Evolutionary conservation across 805 yeast genomes (phyloP).

Genomic region (Candida ovalis): DNA sequence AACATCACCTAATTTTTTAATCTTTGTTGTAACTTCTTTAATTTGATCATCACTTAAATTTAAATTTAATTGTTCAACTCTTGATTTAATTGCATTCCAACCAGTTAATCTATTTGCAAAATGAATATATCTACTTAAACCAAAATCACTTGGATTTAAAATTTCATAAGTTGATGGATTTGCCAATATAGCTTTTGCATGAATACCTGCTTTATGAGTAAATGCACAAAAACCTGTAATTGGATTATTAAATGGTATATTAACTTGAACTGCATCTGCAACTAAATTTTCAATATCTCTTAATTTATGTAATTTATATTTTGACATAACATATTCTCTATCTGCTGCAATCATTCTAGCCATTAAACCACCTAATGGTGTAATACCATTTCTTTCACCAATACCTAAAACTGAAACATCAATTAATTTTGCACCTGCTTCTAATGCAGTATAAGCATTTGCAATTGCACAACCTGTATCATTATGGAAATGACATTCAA

Average conservation of each 20-base stretch:
- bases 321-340: conserved; percentile 90
- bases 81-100: conserved; percentile 97
- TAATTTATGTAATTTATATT: conserved; percentile 92
- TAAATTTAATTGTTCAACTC: conserved; percentile 95
- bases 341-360: conserved; percentile 99
- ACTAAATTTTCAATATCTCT: conserved; percentile 94
- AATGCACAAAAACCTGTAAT: conserved; percentile 99
- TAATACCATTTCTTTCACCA: conserved; percentile 98
- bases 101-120: conserved; percentile 98
- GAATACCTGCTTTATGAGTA: conserved; percentile 99
- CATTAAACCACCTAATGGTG: conserved; percentile 97
- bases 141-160: conserved; percentile 90
- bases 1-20: conserved; percentile 91
- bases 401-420: conserved; percentile 96
- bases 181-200: conserved; percentile 97
- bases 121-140: conserved; percentile 93
- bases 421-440: conserved; percentile 93
- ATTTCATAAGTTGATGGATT: conserved; percentile 99
- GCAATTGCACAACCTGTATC: conserved; percentile 99
- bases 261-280: conserved; percentile 96
- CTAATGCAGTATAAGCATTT: conserved; percentile 96
- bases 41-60: conserved; percentile 86
- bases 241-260: conserved; percentile 97
- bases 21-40: conserved; percentile 91
- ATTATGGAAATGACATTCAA: conserved; percentile 98